Conservation (phyloP, 106 monocot genomes). For the Narthecium ossifragum region DNA sequence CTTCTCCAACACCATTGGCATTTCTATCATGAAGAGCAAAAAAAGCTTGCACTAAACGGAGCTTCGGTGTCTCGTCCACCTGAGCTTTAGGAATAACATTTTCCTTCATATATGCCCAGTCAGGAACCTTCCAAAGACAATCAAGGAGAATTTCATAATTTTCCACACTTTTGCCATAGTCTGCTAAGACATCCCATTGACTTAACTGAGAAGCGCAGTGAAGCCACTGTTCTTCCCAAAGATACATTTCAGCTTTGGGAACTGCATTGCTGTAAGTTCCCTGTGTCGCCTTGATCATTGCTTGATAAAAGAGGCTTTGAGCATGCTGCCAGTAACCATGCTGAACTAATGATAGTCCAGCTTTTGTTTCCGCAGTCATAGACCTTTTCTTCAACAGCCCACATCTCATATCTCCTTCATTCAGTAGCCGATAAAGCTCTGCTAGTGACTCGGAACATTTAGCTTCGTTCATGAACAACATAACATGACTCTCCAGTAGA, state of each 20-base stretch:
- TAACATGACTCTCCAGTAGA: conserved; percentile 90
- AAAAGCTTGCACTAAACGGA: conserved; percentile 68
- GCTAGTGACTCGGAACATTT: conserved; percentile 98
- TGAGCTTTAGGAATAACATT: conserved; percentile 84
- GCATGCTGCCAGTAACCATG: conserved; percentile 99
- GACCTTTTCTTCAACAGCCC: conserved; percentile 98
- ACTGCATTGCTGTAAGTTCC: conserved; percentile 96
- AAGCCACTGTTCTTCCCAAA: conserved; percentile 99
- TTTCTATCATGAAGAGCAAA: conserved; percentile 83
- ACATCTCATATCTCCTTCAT: conserved; percentile 98
- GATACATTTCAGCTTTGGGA: conserved; percentile 97
- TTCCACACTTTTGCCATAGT: conserved; percentile 95
- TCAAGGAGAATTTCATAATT: conserved; percentile 96
- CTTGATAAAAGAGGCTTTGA: conserved; percentile 91
- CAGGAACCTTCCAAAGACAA: conserved; percentile 95
- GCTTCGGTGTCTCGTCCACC: conserved; percentile 91
- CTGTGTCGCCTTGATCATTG: conserved; percentile 99
- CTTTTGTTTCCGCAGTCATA: conserved; percentile 94
- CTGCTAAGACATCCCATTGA: conserved; percentile 89
- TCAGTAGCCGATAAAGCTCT: conserved; percentile 86
- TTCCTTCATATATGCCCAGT: conserved; percentile 91
- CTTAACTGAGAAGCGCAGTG: conserved; percentile 84
- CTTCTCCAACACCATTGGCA: conserved; percentile 69
- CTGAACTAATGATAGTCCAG: conserved; percentile 96
- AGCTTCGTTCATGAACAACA: conserved; percentile 91